Conservation (phyloP, 495 filamentous ascomycete species). For the Saxophila tyrrhenica region DNA sequence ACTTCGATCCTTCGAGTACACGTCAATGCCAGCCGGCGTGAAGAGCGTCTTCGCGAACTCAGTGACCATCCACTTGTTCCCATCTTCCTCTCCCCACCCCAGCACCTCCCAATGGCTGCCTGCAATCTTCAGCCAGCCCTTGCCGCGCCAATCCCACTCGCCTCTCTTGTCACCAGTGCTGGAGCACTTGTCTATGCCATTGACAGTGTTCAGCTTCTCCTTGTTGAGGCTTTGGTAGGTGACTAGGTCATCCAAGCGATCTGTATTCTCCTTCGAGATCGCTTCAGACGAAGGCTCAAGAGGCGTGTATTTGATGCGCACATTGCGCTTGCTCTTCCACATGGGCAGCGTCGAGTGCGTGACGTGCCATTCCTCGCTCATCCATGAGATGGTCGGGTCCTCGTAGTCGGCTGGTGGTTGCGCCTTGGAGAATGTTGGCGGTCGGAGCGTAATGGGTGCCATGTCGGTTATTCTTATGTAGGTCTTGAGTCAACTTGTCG, state of each 20-base stretch:
- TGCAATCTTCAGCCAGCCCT: conserved; percentile 52
- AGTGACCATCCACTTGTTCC: conserved; percentile 54
- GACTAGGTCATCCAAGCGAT: conserved; percentile 55
- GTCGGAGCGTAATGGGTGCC: conserved; percentile 11
- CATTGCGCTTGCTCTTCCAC: conserved; percentile 61
- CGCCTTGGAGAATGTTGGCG: conserved; percentile 18
- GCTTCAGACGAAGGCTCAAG: conserved; percentile 28
- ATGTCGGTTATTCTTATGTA: conserved; percentile 1
- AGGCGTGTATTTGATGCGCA: conserved; percentile 57
- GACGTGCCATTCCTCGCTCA: conserved; percentile 61
- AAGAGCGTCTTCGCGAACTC: conserved; percentile 67
- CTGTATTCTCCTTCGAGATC: conserved; percentile 10
- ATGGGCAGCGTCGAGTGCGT: conserved; percentile 66
- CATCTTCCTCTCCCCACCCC: conserved; percentile 48
- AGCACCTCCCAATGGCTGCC: conserved; percentile 63
- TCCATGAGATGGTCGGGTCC: conserved; percentile 45
- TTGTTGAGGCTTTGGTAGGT: conserved; percentile 42
- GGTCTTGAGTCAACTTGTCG: conserved; percentile 1
- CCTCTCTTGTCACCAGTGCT: conserved; percentile 29
- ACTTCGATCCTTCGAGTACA: conserved; percentile 48
- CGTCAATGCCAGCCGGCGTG: conserved; percentile 62
- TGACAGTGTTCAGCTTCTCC: conserved; percentile 44
- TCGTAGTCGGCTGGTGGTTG: conserved; percentile 20
- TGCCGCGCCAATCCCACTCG: conserved; percentile 63
- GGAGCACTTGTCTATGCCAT: conserved; percentile 50